Evolutionary conservation across 75 land plant species (phyloP), one percentile per base, ranked within the genome.

Genomic region (Cunninghamia lanceolata): DNA sequence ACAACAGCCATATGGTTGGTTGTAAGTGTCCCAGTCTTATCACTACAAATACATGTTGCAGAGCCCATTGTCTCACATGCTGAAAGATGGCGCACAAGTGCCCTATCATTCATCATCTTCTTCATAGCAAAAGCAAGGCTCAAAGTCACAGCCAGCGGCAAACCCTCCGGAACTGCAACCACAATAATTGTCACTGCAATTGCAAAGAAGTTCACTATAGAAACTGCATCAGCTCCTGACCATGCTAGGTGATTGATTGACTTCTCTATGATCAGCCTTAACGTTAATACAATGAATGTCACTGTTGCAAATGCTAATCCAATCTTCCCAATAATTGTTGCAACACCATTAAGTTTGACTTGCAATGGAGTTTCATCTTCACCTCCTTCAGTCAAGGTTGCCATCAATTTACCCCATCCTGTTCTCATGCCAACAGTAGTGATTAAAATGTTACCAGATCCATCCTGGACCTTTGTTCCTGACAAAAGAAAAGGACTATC

Each of bases 61-160:
- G 98, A 96, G 52, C 96, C 98, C 98, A 96, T 96, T 80, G 98
- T 96, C 83, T 96, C 98, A 90, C 98, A 96, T 15, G 98, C 96
- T 68, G 98, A 90, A 4, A 96, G 93, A 89, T 94, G 96, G 42
- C 96, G 89, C 32, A 96, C 98, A 30, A 96, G 93, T 85, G 96
- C 96, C 86, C 85, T 91, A 5, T 95, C 96, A 66, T 89, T 84
- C 95, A 96, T 96, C 90, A 96, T 87, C 75, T 96, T 90, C 81
- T 94, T 94, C 98, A 96, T 96, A 47, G 98, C 96, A 90, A 94
- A 96, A 50, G 98, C 98, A 86, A 96, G 96, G 83, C 95, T 93
- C 42, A 96, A 83, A 50, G 98, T 96, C 71, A 96, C 98, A 78
- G 98, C 98, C 88, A 96, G 82, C 28, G 98, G 96, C n/a, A 95